Conservation (phyloP, 208 protist genomes). For the Trypanosomatidae sp. region DNA sequence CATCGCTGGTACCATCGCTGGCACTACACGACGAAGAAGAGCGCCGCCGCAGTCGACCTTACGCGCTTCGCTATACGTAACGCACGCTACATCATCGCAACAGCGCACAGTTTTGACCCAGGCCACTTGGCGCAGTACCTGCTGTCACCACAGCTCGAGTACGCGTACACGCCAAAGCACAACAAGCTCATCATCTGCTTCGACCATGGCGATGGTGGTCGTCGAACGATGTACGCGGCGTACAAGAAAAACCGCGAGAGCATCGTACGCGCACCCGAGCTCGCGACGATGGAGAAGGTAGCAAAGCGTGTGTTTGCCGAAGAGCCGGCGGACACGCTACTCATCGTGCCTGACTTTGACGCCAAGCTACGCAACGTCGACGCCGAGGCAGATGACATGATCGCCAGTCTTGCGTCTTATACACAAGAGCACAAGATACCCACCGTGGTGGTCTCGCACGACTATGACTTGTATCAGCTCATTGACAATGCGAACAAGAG, state of each 20-base stretch:
- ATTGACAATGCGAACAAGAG: constrained; percentile 57
- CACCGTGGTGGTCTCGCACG: constrained; percentile 79
- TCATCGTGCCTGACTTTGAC: constrained; percentile 67
- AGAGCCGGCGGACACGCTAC: constrained; percentile 45
- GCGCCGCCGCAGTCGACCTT: constrained; percentile 19
- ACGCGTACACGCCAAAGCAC: constrained; percentile 72
- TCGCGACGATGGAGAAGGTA: constrained; percentile 65
- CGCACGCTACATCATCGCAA: constrained; percentile 56
- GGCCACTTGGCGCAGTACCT: constrained; percentile 67
- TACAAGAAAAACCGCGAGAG: constrained; percentile 66
- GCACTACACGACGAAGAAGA: constrained; percentile 26
- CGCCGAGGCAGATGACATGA: constrained; percentile 88
- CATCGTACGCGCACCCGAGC: constrained; percentile 23
- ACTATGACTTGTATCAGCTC: constrained; percentile 83
- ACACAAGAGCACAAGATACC: constrained; percentile 63
- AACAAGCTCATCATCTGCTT: constrained; percentile 85
- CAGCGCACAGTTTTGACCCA: constrained; percentile 81
- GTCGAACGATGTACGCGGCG: constrained; percentile 44
- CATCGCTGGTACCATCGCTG: constrained; percentile 87
- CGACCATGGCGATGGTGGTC: constrained; percentile 83
- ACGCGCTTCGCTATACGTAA: constrained; percentile 78
- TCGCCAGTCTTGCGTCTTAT: constrained; percentile 59
- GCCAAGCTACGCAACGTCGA: constrained; percentile 48
- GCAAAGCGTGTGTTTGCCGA: constrained; percentile 66
- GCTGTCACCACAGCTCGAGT: constrained; percentile 79